These are phyloP conservation scores for Phalaenopsis hybrid DNA, from an alignment of 116 monocot species.

Conservation along the genomic window DNA sequence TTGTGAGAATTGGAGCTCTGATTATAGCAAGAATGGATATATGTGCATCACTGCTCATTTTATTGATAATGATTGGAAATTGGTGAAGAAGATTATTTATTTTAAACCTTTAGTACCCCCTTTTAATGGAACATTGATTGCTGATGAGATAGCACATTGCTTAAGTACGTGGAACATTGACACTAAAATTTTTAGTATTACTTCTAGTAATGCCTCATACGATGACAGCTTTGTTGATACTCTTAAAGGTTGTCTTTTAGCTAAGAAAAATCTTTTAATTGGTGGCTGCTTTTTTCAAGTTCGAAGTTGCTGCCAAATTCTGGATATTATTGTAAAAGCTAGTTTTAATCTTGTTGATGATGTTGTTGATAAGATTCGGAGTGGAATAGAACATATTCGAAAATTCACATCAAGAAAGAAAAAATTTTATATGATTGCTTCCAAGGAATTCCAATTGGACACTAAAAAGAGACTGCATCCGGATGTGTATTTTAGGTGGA, in stretches of 20 bases:
- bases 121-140: conserved; percentile 29
- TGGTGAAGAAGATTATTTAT: conserved; percentile 35
- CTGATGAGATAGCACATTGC: conserved; percentile 30
- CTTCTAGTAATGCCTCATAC: conserved; percentile 37
- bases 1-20: conserved; percentile 29
- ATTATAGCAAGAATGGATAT: conserved; percentile 26
- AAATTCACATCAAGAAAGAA: conserved; percentile 26
- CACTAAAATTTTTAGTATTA: conserved; percentile 36
- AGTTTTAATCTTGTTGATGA: conserved; percentile 34
- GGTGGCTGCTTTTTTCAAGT: conserved; percentile 44
- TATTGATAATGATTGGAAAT: conserved; percentile 38
- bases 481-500: conserved; percentile 63
- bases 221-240: conserved; percentile 37
- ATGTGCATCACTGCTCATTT: conserved; percentile 34
- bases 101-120: conserved; percentile 38
- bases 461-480: conserved; percentile 40
- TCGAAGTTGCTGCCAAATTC: conserved; percentile 32
- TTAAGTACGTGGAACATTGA: conserved; percentile 40
- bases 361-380: conserved; percentile 43
- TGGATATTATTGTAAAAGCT: conserved; percentile 36
- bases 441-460: conserved; percentile 26
- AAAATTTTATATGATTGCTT: conserved; percentile 34
- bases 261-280: conserved; percentile 33
- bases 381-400: conserved; percentile 37
- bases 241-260: conserved; percentile 31